A percentile compares a stretch with the other conserved stretches of the same genome.
Conservation (phyloP, 1,284 basidiomycete species). For the Calocybe gambosa region DNA sequence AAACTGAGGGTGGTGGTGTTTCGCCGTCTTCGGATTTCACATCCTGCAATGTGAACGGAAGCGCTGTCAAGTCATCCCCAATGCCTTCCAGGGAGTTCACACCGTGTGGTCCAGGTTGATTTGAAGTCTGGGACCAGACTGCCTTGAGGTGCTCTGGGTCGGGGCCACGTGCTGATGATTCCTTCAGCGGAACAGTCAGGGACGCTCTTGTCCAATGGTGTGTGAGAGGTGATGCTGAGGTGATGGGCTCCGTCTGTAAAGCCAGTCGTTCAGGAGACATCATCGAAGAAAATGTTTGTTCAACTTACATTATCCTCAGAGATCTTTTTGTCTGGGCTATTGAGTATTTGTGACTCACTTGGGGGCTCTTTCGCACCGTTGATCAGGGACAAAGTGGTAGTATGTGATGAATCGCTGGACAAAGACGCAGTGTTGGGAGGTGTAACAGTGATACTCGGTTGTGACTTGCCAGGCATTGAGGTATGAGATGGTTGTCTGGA, state of each 20-base stretch:
- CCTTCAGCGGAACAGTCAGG: constrained; percentile 51
- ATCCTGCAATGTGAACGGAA: constrained; percentile 73
- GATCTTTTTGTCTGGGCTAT: constrained; percentile 37
- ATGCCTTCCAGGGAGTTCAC: constrained; percentile 78
- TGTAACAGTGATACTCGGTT: constrained; percentile 12
- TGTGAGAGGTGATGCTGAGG: constrained; percentile 42
- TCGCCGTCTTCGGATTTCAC: constrained; percentile 77
- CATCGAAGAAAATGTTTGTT: constrained; percentile 32
- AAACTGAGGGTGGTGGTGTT: constrained; percentile 62
- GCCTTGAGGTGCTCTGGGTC: constrained; percentile 77
- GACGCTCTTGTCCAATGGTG: constrained; percentile 62
- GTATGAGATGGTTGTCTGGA: constrained; percentile 17
- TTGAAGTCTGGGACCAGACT: constrained; percentile 75
- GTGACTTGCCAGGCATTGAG: constrained; percentile 16
- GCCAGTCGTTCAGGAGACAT: constrained; percentile 21
- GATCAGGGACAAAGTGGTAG: constrained; percentile 12
- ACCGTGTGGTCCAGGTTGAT: constrained; percentile 52
- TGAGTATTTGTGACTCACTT: constrained; percentile 26
- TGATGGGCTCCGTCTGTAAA: no score
- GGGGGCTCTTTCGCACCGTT: constrained; percentile 24
- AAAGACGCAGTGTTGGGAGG: constrained; percentile 4
- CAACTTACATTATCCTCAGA: constrained; percentile 43
- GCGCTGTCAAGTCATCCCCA: constrained; percentile 66
- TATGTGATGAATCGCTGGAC: constrained; percentile 10
- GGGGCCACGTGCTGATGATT: constrained; percentile 56